Evolutionary conservation across 2,329 filamentous ascomycete genomes (phyloP).

Genomic region (Ceratocystis lukuohia): DNA sequence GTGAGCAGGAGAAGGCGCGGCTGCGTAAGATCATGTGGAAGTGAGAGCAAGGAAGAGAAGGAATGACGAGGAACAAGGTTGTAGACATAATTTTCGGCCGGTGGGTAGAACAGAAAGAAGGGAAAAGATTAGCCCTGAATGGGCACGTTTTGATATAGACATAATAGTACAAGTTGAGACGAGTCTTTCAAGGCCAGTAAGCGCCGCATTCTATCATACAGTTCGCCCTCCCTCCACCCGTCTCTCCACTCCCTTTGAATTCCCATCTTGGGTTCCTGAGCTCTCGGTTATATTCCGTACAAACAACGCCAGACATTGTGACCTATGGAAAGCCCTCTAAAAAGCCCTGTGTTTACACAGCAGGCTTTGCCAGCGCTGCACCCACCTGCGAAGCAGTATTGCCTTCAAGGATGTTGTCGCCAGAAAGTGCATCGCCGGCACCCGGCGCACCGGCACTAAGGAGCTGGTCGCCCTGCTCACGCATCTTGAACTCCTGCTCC

Average conservation of each 20-base stretch:
- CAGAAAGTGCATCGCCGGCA: slow-evolving; percentile 21
- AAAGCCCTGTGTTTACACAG: slow-evolving; percentile 31
- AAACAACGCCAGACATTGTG: not conserved
- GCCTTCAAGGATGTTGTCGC: slow-evolving; percentile 23
- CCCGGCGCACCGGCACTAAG: slow-evolving; percentile 34
- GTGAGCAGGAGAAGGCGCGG: slow-evolving; percentile 45
- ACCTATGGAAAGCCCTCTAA: not conserved
- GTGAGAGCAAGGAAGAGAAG: not conserved
- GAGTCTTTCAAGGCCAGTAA: not conserved
- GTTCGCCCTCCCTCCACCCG: not conserved
- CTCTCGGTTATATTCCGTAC: not conserved
- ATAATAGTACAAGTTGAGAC: slow-evolving; percentile 15
- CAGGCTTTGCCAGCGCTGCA: slow-evolving; percentile 38
- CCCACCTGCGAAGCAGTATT: slow-evolving; percentile 38
- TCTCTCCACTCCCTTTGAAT: not conserved
- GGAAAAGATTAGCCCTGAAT: not conserved
- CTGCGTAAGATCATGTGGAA: slow-evolving; percentile 40
- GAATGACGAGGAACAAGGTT: not conserved
- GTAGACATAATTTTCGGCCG: not conserved
- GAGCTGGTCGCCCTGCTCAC: slow-evolving; percentile 72
- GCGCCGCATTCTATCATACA: slow-evolving; percentile 1
- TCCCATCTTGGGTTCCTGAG: not conserved
- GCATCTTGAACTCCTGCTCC: slow-evolving; percentile 95
- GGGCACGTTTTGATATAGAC: slow-evolving; percentile 9
- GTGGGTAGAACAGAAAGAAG: not conserved